Evolutionary conservation across 768 basidiomycete genomes (phyloP), one percentile per base, ranked within the genome.

Genomic region (Auriscalpium orientale): DNA sequence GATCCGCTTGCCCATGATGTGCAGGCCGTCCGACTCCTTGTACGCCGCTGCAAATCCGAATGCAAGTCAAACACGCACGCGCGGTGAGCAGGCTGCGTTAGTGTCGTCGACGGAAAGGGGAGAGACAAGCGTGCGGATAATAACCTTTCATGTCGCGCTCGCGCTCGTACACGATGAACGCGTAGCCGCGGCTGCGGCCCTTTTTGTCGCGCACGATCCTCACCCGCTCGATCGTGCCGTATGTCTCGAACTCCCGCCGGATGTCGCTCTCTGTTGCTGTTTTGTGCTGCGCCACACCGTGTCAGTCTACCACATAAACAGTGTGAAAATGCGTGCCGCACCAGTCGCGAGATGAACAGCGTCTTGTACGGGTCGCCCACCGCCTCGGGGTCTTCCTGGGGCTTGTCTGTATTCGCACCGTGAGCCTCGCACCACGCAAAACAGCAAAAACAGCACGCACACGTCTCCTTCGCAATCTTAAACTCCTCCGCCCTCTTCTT

Each of bases 71-170:
- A 53, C 47, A 66, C 50, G 65, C 56, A 62, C 62, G 46, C 62
- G 51, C 49, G 56, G 56, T 60, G 55, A 58, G 60, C 18, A 61
- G 57, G 62, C 62, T 62, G 56, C 55, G 60, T 66, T 55, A 55
- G 51, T 51, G 51, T 58, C 34, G 38, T 37, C 54, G 15, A 48
- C 50, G 53, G 55, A 55, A 54, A 56, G 56, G 53, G 55, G 48
- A 47, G 38, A 59, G 44, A 9, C 54, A 46, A 12, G 50, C 49
- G 51, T 47, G 49, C 54, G 46, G n/a, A n/a, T n/a, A 65, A 61
- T 67, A 69, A 95, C 95, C 95, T 82, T 98, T 98, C 97, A 99
- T 99, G 69, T 99, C 97, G 56, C 95, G 84, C 73, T 98, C 97
- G 34, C 97, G 84, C 68, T 99, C 97, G 62, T 92, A 99, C 16